Evolutionary conservation across 2,329 filamentous ascomycete genomes (phyloP).

Genomic region (Apiospora pterosperma): DNA sequence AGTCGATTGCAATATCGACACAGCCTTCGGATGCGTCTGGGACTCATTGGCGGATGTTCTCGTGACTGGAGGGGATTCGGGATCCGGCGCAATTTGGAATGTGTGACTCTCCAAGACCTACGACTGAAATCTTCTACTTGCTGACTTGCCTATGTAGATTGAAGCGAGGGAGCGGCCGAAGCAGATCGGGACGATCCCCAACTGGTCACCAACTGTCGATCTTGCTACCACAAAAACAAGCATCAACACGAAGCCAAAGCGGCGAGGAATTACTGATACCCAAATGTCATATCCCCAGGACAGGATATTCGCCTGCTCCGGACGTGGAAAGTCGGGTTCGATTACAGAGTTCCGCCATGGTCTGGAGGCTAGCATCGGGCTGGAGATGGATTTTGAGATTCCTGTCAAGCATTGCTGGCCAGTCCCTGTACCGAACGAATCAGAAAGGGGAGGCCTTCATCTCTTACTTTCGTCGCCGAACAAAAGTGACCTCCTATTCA

Average conservation of each 20-base stretch:
- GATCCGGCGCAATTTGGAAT: constrained; percentile 73
- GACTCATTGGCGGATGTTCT: constrained; percentile 76
- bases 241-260: constrained; percentile 18
- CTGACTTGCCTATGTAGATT: constrained; percentile 33
- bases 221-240: constrained; percentile 40
- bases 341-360: constrained; percentile 69
- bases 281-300: constrained; percentile 38
- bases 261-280: constrained; percentile 19
- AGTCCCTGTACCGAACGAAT: constrained; percentile 30
- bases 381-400: constrained; percentile 49
- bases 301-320: constrained; percentile 64
- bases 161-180: constrained; percentile 50
- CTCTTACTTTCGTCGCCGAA: constrained; percentile 49
- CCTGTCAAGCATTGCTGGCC: constrained; percentile 53
- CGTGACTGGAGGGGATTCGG: constrained; percentile 73
- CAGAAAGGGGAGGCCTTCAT: constrained; percentile 28
- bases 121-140: background rate
- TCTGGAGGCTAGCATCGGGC: constrained; percentile 63
- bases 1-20: constrained; percentile 72
- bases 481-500: constrained; percentile 42
- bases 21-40: constrained; percentile 73
- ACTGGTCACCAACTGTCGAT: constrained; percentile 60
- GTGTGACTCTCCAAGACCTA: constrained; percentile 40
- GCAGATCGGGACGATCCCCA: constrained; percentile 59
- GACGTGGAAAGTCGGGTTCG: constrained; percentile 58